These are phyloP conservation scores for Suhomyces anneliseae DNA, from an alignment of 1,139 yeast species.

Conservation along the genomic window DNA sequence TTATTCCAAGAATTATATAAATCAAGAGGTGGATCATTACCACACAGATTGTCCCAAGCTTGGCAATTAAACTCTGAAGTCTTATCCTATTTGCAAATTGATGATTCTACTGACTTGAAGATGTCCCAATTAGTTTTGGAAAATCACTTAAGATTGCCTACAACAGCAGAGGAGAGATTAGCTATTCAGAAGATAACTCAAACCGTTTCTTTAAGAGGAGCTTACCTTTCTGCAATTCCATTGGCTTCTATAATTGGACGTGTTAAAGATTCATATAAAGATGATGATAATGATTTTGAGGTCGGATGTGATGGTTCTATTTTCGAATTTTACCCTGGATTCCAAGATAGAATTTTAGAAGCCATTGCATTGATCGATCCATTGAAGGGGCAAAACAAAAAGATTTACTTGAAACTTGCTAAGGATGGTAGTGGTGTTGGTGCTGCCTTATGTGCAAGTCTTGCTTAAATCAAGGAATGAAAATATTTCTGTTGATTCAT, in stretches of 20 bases:
- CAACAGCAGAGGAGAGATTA: conserved; percentile 64
- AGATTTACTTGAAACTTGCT: conserved; percentile 73
- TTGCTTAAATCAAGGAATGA: conserved; percentile 16
- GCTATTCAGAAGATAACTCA: conserved; percentile 72
- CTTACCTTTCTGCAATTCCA: conserved; percentile 83
- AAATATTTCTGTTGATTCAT: neutral
- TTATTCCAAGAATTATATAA: conserved; percentile 56
- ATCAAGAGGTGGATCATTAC: conserved; percentile 52
- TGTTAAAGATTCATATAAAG: conserved; percentile 44
- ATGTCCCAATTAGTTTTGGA: conserved; percentile 66
- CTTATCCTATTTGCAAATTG: conserved; percentile 79
- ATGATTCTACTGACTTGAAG: conserved; percentile 66
- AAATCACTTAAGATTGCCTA: conserved; percentile 64
- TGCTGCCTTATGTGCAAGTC: conserved; percentile 85
- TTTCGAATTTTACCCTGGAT: conserved; percentile 88
- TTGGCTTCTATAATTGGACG: conserved; percentile 67
- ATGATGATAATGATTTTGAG: conserved; percentile 70
- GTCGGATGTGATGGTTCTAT: conserved; percentile 95
- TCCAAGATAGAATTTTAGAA: conserved; percentile 70
- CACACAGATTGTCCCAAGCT: conserved; percentile 68
- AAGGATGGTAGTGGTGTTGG: conserved; percentile 97
- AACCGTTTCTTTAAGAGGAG: conserved; percentile 83
- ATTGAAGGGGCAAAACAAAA: conserved; percentile 68
- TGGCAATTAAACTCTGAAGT: conserved; percentile 83
- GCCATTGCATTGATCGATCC: conserved; percentile 71